Base-by-base conservation (phyloP, 2,329 filamentous ascomycete species). In the Fusarium incarnatum region DNA sequence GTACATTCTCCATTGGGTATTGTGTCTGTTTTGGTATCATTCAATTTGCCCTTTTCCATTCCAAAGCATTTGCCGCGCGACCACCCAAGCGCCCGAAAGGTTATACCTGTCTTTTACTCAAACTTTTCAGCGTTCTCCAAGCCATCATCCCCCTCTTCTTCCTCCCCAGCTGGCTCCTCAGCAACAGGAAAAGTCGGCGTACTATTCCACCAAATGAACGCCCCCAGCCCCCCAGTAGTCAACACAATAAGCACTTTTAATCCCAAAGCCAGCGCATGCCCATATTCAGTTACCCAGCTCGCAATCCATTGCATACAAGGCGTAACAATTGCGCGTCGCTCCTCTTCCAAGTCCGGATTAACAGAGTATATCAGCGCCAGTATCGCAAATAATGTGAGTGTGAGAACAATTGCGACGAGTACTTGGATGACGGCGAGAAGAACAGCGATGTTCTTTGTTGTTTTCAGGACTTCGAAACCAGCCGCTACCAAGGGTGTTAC, bases 261-360 rank as follows among this genome's bases (percentile, higher is more conserved):
- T 16, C 25, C 4, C 60, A 52, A 64, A 1, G n/a, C 5, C 2
- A 46, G 25, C 2, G 25, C 12, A 7, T 42, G 8, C 7, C 60
- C 60, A 6, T 64, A 64, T 16, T 64, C 22, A 2, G 22, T 27
- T 5, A 59, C 3, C 61, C 61, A 64, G 2, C 61, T 64, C 0
- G 61, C 61, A 20, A 64, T 16, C 61, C 61, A 64, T 18, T 64
- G 45, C 61, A 64, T 64, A 1, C 22, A 42, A 3, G 61, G 61
- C 6, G 61, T 64, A 1, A 64, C 61, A 3, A 64, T 46, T 6
- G 40, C 45, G 5, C 25, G 52, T 0, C 61, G 32, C 8, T 64
- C 61, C 0, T 37, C 13, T 42, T 64, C 61, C 40, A 64, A 12
- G 5, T 64, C 61, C 20, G 60, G 61, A 47, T 64, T 64, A 8